Percentiles rank a stretch among this genome's conserved stretches.
Evolutionary conservation across 805 yeast species (phyloP).

Genomic region (Metschnikowia shivogae): DNA sequence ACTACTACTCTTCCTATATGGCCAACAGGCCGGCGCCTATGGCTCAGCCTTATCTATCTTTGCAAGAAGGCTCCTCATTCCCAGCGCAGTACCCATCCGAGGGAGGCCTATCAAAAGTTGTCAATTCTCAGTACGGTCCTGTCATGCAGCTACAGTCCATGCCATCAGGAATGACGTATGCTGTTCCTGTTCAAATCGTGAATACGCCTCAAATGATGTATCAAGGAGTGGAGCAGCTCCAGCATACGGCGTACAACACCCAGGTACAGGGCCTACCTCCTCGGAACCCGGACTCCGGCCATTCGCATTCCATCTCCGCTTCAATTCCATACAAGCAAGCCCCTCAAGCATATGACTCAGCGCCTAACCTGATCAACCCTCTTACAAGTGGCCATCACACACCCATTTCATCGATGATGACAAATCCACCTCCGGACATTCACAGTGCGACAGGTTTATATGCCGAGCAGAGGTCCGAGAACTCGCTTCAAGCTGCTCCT

Average conservation of each 20-base stretch:
- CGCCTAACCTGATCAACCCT: neutral
- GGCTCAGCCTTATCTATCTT: neutral
- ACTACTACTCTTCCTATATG: slow-evolving; percentile 2
- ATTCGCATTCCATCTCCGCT: neutral
- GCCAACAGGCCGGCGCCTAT: neutral
- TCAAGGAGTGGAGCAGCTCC: neutral
- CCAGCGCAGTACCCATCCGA: slow-evolving; percentile 1
- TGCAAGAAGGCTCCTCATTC: neutral
- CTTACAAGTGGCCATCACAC: neutral
- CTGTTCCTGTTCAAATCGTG: slow-evolving; percentile 1
- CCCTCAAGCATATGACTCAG: slow-evolving; percentile 1
- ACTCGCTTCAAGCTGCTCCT: neutral
- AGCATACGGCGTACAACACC: neutral
- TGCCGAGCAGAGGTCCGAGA: neutral
- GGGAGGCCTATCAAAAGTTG: neutral
- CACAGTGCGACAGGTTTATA: neutral
- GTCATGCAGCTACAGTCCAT: slow-evolving; percentile 7
- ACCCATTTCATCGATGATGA: neutral
- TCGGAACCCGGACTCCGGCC: neutral
- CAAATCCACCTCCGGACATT: neutral
- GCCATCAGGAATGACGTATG: neutral
- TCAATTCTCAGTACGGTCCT: slow-evolving; percentile 7
- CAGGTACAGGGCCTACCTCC: neutral
- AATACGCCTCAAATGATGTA: slow-evolving; percentile 1
- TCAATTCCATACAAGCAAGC: neutral